Conservation (phyloP, 768 basidiomycete species). For the Cantharellus cinnabarinus region DNA sequence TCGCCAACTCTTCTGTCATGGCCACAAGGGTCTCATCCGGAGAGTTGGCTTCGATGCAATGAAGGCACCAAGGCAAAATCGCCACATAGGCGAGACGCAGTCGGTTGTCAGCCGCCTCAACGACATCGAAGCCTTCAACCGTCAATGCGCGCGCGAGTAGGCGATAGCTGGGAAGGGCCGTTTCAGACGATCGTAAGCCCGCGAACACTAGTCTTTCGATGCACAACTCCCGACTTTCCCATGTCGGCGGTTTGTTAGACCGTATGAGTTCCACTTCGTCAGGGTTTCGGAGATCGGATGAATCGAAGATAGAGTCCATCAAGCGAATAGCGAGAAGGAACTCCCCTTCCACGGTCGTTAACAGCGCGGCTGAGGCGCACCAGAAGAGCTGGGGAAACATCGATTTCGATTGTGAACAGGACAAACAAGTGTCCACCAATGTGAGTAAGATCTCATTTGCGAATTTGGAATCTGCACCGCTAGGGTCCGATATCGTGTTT, state of each 20-base stretch:
- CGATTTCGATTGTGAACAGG: slow-evolving; percentile 33
- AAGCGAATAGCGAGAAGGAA: slow-evolving; percentile 48
- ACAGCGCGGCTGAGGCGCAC: slow-evolving; percentile 62
- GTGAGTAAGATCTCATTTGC: slow-evolving; percentile 67
- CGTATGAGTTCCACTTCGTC: slow-evolving; percentile 48
- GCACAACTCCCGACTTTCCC: slow-evolving; percentile 37
- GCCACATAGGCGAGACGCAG: slow-evolving; percentile 67
- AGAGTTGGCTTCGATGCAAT: slow-evolving; percentile 46
- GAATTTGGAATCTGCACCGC: slow-evolving; percentile 62
- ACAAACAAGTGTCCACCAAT: slow-evolving; percentile 37
- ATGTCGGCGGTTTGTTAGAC: slow-evolving; percentile 45
- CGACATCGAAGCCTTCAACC: slow-evolving; percentile 38
- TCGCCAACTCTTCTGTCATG: slow-evolving; percentile 54
- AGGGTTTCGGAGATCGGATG: slow-evolving; percentile 50
- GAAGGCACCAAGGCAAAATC: slow-evolving; percentile 74
- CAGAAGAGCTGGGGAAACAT: slow-evolving; percentile 74
- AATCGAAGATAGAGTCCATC: slow-evolving; percentile 40
- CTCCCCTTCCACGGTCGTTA: slow-evolving; percentile 65
- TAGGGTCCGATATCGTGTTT: slow-evolving; percentile 58
- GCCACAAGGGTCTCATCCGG: slow-evolving; percentile 38
- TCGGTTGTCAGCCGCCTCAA: slow-evolving; percentile 51
- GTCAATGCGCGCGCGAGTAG: slow-evolving; percentile 43
- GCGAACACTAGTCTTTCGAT: slow-evolving; percentile 53
- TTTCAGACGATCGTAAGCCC: slow-evolving; percentile 62
- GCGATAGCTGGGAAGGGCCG: slow-evolving; percentile 43